Base-by-base conservation (phyloP, 495 filamentous ascomycete species). In the Penicillium macrosclerotiorum region DNA sequence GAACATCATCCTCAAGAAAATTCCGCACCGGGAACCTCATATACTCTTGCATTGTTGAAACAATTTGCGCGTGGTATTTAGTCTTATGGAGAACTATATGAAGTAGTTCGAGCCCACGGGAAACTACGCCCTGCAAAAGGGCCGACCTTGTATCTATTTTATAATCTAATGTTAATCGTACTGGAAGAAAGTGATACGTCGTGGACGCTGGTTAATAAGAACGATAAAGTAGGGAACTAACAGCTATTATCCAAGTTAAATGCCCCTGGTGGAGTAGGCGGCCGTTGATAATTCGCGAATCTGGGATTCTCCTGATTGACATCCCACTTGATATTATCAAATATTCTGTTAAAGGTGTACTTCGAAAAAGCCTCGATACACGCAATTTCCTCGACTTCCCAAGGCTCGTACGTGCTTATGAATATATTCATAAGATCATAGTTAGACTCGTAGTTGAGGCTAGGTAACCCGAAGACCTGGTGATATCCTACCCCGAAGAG, bases 401-500 rank as follows among this genome's bases (percentile, higher is more conserved):
- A 56, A 2, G 55, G 49, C 13, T 46, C 37, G 24, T 43, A 51
- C 1, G 34, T 9, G 14, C 13, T 6, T 1, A 23, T 20, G 0
- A 53, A 27, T 38, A 43, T 37, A 2, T 45, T 6, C 5, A 5
- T 6, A 1, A 55, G 40, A n/a, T 37, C 33, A 13, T 48, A n/a
- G 3, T n/a, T 6, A 2, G 6, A 4, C 0, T 22, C 12, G 0
- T 24, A 26, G 14, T 30, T 22, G n/a, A 17, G 17, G 17, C 12
- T 29, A 12, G 25, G 5, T 5, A 6, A 6, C 25, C 25, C 6
- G 5, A 12, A 12, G 25, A 29, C 12, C 6, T 12, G 6, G 25
- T 29, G n/a, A 1, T 7, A 6, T 7, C 35, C 35, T 37, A 4
- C 7, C 9, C 62, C 62, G 23, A 61, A 63, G 8, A 63, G 40